Base-by-base conservation (phyloP, 140 eudicot genomes). In the Anethum foeniculum region DNA sequence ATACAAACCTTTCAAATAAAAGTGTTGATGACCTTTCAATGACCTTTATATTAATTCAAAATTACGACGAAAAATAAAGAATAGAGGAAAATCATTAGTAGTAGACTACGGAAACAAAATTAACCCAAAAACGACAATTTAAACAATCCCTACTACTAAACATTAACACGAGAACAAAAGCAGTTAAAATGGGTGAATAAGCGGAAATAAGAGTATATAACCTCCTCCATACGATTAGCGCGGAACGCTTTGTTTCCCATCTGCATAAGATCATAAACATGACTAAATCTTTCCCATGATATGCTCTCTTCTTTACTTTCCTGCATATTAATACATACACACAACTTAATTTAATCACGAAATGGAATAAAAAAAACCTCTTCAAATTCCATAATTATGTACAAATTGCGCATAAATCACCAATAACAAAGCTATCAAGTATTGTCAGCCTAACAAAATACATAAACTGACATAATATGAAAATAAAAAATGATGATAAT, bases 181-280 rank as follows among this genome's bases (percentile, higher is more conserved):
- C 11, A 7, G 27, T 56, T 56, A 23, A 56, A 23, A 56, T 19
- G 15, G 28, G 3, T 10, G 4, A 60, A 8, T 10, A 23, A 60
- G 14, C n/a, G 13, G 14, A 1, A 7, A 1, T 16, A 41, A 7
- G 8, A 75, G 77, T 74, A 25, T 41, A 6, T 69, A 51, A 90
- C 97, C 96, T 93, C 93, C 38, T 93, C 96, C 39, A 90, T 85
- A 16, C 88, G 87, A 71, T 86, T 85, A 10, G 86, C 93, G 21
- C 92, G 88, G 34, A 90, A 90, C 9, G 97, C 97, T 81, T 71
- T 84, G 83, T 90, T 93, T 44, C 96, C 97, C 82, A 75, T 79
- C 9, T 93, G 88, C 92, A 93, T 81, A 46, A 89, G 89, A 75
- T 89, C 90, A 78, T 77, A 86, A 21, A 93, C 81, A 85, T 90